Evolutionary conservation across 306 rosid genomes (phyloP).

Genomic region (Prunus campanulata): DNA sequence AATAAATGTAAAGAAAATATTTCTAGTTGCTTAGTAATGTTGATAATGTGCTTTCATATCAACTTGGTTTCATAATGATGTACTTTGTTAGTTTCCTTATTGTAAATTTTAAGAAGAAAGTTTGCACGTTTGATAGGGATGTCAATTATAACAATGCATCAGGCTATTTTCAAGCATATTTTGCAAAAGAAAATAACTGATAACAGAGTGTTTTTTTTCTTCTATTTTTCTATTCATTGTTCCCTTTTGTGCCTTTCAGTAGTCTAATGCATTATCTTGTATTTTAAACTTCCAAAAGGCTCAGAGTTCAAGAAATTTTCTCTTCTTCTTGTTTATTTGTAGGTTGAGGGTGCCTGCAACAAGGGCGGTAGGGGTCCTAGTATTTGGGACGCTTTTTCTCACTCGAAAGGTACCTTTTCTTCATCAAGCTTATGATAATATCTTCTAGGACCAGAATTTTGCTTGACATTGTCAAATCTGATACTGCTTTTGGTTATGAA

Average conservation of each 20-base stretch:
- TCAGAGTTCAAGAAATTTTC: conserved; percentile 7
- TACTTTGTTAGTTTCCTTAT: too few species aligned
- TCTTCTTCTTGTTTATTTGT: conserved; percentile 29
- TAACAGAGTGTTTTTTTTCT: too few species aligned
- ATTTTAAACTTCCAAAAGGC: not conserved
- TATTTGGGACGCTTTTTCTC: conserved; percentile 89
- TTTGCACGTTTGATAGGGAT: not conserved
- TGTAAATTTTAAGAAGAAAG: not conserved
- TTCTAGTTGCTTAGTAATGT: too few species aligned
- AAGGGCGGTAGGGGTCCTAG: conserved; percentile 84
- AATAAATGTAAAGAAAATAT: too few species aligned
- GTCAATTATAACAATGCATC: too few species aligned
- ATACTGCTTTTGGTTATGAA: conserved; percentile 12
- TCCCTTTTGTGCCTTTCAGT: not conserved
- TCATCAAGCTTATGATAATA: conserved; percentile 1
- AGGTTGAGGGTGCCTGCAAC: conserved; percentile 85
- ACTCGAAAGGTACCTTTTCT: conserved; percentile 46
- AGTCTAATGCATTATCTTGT: conserved; percentile 1
- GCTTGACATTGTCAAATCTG: not conserved
- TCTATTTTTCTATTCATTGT: too few species aligned
- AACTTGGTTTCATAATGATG: too few species aligned
- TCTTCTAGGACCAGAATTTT: not conserved
- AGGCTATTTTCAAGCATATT: not conserved
- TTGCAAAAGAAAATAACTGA: not conserved
- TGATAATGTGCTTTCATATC: too few species aligned